Base-by-base conservation (phyloP, 495 filamentous ascomycete species). In the Trichocladium antarcticum region DNA sequence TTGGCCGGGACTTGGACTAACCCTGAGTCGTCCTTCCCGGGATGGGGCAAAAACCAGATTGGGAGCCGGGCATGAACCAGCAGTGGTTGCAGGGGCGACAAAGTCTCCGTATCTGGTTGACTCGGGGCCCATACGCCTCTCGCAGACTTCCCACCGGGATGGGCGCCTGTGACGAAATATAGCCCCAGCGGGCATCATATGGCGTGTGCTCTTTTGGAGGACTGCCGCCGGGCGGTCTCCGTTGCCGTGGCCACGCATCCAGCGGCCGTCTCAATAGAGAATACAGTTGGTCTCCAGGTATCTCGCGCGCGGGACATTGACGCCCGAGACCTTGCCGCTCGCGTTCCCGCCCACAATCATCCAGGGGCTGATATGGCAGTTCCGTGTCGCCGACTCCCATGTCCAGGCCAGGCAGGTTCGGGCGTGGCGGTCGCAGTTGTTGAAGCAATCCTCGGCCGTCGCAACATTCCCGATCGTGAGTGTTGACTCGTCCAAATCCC, bases 381-480 rank as follows among this genome's bases (percentile, higher is more conserved):
- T 37, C 28, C 42, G 37, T 3, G 50, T 51, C 16, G 39, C 39
- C 2, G 53, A 44, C 19, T 72, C 65, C 57, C 66, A 74, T 10
- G 64, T 64, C 71, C 71, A 74, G 17, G 70, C 70, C 34, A 74
- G 44, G 36, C 69, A 74, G 8, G 17, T 12, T 0, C 46, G 34
- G n/a, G 35, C 27, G 10, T 41, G 19, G 21, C 40, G 39, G 35
- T 56, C 37, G 37, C 65, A 73, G 5, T 65, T 57, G 32, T 49
- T 50, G 29, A 31, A 14, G 40, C 58, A 58, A 0, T 42, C 58
- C 15, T 63, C 59, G 4, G 53, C 60, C 28, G 49, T 60, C 19
- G 31, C 53, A 31, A 71, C 50, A 20, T 59, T 44, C 4, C 55
- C 31, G n/a, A 66, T 40, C 14, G 58, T 67, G 32, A 50, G 57